Evolutionary conservation across 2,329 filamentous ascomycete genomes (phyloP).

Genomic region (Graphilbum sp.): DNA sequence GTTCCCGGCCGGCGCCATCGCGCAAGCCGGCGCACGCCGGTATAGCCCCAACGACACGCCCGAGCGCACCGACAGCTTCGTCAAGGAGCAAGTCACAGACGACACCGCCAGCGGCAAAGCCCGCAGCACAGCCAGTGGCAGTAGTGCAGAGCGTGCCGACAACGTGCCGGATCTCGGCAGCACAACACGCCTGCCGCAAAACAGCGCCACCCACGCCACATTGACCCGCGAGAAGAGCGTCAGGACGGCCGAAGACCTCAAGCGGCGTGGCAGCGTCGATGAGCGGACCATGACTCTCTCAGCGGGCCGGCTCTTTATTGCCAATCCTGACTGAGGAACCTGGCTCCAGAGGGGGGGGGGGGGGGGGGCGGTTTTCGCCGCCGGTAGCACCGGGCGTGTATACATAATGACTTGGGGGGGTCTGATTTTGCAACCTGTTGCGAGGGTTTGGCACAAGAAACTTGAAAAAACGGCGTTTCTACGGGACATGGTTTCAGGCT

Average conservation of each 20-base stretch:
- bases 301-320: constrained; percentile 61
- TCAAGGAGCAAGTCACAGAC: constrained; percentile 18
- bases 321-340: constrained; percentile 57
- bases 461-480: no score
- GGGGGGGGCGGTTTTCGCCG: no score
- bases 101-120: constrained; percentile 30
- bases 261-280: constrained; percentile 65
- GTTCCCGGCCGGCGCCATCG: no score
- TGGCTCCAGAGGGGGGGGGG: no score
- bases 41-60: constrained; percentile 40
- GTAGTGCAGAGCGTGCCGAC: constrained; percentile 45
- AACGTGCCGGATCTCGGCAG: constrained; percentile 37
- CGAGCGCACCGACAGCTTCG: constrained; percentile 35
- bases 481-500: no score
- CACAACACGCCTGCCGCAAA: constrained; percentile 34
- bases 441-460: no score
- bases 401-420: no score
- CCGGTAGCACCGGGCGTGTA: not conserved
- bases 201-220: constrained; percentile 39
- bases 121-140: constrained; percentile 35
- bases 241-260: constrained; percentile 55
- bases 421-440: no score
- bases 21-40: constrained; percentile 14
- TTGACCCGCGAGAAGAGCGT: constrained; percentile 48
- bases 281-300: constrained; percentile 65